Conservation (phyloP, 1,139 yeast species). For the Zygosaccharomyces pseudobailii region DNA sequence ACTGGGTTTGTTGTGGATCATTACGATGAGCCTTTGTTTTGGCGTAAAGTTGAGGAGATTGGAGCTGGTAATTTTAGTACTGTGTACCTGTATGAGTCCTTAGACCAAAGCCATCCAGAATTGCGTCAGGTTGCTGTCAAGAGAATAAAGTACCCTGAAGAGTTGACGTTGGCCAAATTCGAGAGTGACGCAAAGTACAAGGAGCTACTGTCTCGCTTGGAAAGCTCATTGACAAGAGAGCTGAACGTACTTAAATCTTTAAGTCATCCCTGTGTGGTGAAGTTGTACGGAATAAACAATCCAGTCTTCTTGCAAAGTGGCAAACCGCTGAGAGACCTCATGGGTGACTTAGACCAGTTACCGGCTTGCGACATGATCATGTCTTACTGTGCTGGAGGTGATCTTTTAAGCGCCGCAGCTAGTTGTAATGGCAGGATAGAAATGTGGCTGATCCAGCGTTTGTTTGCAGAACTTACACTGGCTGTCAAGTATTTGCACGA, state of each 20-base stretch:
- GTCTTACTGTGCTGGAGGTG: constrained; percentile 82
- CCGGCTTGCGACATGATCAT: constrained; percentile 52
- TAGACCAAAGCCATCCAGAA: constrained; percentile 17
- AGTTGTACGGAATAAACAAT: constrained; percentile 37
- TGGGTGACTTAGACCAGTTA: constrained; percentile 13
- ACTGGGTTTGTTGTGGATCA: constrained; percentile 28
- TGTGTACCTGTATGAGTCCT: constrained; percentile 44
- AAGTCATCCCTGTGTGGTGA: constrained; percentile 42
- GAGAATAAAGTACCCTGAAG: constrained; percentile 32
- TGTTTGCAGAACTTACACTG: constrained; percentile 62
- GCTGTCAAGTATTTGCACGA: constrained; percentile 75
- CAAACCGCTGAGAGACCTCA: constrained; percentile 25
- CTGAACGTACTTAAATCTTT: constrained; percentile 52
- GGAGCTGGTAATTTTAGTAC: constrained; percentile 61
- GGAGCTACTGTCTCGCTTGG: constrained; percentile 49
- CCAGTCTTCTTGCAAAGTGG: constrained; percentile 21
- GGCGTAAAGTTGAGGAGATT: constrained; percentile 36
- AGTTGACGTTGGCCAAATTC: constrained; percentile 14
- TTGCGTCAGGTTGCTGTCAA: constrained; percentile 36
- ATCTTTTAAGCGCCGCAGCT: constrained; percentile 60
- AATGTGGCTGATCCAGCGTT: constrained; percentile 49
- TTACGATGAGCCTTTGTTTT: constrained; percentile 21
- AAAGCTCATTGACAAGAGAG: constrained; percentile 71
- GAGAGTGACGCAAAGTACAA: constrained; percentile 22
- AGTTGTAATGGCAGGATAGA: constrained; percentile 34